These are phyloP conservation scores for Arthroderma sp. DNA, from an alignment of 2,329 filamentous ascomycete species.

Conservation along the genomic window DNA sequence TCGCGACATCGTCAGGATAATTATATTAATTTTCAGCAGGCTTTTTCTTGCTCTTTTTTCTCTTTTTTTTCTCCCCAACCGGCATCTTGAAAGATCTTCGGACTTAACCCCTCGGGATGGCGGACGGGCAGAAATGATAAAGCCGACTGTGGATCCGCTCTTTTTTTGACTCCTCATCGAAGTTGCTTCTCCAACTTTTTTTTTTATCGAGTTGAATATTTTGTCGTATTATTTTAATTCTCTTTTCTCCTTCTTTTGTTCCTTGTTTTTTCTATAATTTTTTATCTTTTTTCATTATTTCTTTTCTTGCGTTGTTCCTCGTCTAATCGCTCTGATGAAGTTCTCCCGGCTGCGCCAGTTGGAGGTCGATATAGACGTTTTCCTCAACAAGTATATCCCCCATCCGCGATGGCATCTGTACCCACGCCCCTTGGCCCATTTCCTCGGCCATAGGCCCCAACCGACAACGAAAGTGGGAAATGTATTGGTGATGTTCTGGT, in stretches of 20 bases:
- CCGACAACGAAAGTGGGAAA: slow-evolving; percentile 39
- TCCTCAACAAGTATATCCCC: slow-evolving; percentile 58
- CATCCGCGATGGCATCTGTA: slow-evolving; percentile 50
- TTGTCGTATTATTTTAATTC: not conserved
- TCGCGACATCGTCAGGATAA: too few species aligned
- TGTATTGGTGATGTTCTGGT: slow-evolving; percentile 47
- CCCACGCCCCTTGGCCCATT: slow-evolving; percentile 53
- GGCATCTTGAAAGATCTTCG: too few species aligned
- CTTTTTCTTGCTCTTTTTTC: too few species aligned
- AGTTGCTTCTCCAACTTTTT: too few species aligned
- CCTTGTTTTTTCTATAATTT: not conserved
- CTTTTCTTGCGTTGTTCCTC: not conserved
- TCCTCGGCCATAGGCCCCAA: slow-evolving; percentile 48
- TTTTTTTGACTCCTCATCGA: too few species aligned
- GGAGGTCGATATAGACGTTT: slow-evolving; percentile 64
- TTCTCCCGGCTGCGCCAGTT: slow-evolving; percentile 1
- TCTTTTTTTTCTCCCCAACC: too few species aligned
- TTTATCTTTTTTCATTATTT: not conserved
- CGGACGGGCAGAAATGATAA: too few species aligned
- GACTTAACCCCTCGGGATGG: too few species aligned
- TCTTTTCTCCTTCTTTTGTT: not conserved
- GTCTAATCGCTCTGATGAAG: not conserved
- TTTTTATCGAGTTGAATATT: too few species aligned
- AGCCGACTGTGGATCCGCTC: too few species aligned
- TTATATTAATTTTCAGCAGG: too few species aligned